phyloP scores from a whole-genome alignment of 108 stramenopile species.

The Nitzschia sp. region DNA sequence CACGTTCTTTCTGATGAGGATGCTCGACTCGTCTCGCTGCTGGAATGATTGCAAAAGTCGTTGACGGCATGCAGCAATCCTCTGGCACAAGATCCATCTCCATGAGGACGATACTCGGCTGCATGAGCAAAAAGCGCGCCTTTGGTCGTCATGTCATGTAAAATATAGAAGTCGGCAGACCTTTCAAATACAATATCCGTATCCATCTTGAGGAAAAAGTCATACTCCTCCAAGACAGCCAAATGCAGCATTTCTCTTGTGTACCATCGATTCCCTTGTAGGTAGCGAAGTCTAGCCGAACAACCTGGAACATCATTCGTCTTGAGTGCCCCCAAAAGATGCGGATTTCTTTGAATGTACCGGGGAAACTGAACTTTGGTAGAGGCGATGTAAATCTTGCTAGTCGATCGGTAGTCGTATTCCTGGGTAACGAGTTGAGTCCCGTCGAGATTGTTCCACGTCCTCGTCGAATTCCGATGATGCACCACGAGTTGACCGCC shows the following conservation, averaged over 20 bases:
- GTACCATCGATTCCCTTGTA: slow-evolving; percentile 18
- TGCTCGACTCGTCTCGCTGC: background rate
- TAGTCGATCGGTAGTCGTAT: background rate
- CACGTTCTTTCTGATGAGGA: background rate
- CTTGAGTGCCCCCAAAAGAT: background rate
- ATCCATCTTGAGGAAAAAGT: slow-evolving; percentile 26
- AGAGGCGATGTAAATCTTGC: background rate
- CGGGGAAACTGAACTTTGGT: background rate
- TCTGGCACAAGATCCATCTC: background rate
- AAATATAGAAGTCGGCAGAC: slow-evolving; percentile 2
- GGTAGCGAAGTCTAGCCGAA: background rate
- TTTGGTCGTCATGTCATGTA: slow-evolving; percentile 13
- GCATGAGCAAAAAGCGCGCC: slow-evolving; percentile 19
- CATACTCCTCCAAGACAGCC: slow-evolving; percentile 14
- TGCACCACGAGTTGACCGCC: no score
- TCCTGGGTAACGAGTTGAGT: background rate
- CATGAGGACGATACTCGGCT: slow-evolving; percentile 7
- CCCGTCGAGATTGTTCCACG: slow-evolving; percentile 15
- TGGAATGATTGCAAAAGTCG: background rate
- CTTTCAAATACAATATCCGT: slow-evolving; percentile 6
- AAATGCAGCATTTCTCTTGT: slow-evolving; percentile 14
- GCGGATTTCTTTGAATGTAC: background rate
- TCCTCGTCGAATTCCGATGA: no score
- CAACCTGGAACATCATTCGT: background rate
- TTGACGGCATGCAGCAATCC: background rate